Conservation (phyloP, 306 rosid species). For the Vigna mungo region DNA sequence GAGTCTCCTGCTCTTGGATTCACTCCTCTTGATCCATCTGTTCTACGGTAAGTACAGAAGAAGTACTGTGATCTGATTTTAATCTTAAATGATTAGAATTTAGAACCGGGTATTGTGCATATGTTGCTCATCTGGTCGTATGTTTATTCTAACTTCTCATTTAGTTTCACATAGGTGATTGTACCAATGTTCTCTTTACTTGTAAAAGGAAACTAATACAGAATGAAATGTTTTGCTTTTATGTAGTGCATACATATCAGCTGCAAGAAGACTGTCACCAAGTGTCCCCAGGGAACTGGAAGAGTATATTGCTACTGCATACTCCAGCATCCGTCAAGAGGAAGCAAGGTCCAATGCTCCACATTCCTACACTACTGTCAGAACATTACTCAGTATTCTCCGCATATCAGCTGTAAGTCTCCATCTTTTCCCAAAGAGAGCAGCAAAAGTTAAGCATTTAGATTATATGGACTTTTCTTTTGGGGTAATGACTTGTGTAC, state of each 20-base stretch:
- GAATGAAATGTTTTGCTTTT: constrained; percentile 34
- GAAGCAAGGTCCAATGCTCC: constrained; percentile 91
- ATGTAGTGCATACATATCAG: constrained; percentile 85
- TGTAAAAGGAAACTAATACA: constrained; percentile 15
- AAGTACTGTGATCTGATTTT: constrained; percentile 19
- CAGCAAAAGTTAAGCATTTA: constrained; percentile 6
- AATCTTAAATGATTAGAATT: background rate
- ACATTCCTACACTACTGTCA: constrained; percentile 91
- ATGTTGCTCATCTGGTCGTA: constrained; percentile 14
- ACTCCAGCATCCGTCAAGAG: constrained; percentile 91
- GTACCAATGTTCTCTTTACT: constrained; percentile 16
- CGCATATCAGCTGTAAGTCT: constrained; percentile 90
- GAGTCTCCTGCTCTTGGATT: constrained; percentile 95
- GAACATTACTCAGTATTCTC: constrained; percentile 98
- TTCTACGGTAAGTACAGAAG: constrained; percentile 74
- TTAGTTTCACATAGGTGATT: constrained; percentile 23
- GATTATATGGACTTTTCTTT: constrained; percentile 31
- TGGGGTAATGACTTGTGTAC: constrained; percentile 3
- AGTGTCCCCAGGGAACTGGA: constrained; percentile 80
- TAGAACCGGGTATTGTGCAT: background rate
- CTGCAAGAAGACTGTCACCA: constrained; percentile 95
- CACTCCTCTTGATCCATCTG: constrained; percentile 94
- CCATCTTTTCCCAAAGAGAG: constrained; percentile 14
- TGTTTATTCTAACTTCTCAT: constrained; percentile 32
- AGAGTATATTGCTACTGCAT: constrained; percentile 95